These are phyloP conservation scores for Sordaria brevicollis DNA, from an alignment of 495 filamentous ascomycete species.

Conservation along the genomic window DNA sequence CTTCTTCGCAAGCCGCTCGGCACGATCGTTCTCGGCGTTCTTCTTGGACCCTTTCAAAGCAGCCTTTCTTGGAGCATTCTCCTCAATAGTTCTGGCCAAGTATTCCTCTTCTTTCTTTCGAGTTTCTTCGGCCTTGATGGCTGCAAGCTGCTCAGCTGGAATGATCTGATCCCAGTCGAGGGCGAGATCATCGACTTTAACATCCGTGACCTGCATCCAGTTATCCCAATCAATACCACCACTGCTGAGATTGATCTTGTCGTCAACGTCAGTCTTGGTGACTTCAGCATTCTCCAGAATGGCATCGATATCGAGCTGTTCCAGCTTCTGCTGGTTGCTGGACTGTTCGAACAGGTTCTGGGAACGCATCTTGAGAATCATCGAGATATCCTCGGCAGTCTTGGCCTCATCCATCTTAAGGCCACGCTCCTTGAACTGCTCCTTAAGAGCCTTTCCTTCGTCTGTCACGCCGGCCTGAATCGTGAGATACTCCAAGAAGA, in stretches of 20 bases:
- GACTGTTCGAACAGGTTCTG: slow-evolving; percentile 97
- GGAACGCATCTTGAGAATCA: slow-evolving; percentile 84
- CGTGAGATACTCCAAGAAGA: slow-evolving; percentile 95
- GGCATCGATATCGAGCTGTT: slow-evolving; percentile 96
- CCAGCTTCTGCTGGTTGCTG: slow-evolving; percentile 88
- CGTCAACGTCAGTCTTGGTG: slow-evolving; percentile 80
- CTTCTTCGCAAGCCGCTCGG: slow-evolving; percentile 88
- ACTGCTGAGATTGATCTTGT: slow-evolving; percentile 45
- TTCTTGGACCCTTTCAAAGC: slow-evolving; percentile 39
- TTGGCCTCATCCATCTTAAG: slow-evolving; percentile 60
- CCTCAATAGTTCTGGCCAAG: slow-evolving; percentile 70
- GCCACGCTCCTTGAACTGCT: slow-evolving; percentile 42
- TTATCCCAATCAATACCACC: slow-evolving; percentile 90
- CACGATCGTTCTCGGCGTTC: slow-evolving; percentile 61
- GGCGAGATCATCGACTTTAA: slow-evolving; percentile 80
- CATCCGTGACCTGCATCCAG: slow-evolving; percentile 87
- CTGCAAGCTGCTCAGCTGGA: slow-evolving; percentile 79
- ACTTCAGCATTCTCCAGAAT: slow-evolving; percentile 94
- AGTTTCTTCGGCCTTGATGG: slow-evolving; percentile 81
- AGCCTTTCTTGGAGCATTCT: slow-evolving; percentile 76
- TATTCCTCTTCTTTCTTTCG: slow-evolving; percentile 73
- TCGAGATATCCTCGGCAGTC: slow-evolving; percentile 81
- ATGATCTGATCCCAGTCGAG: slow-evolving; percentile 95
- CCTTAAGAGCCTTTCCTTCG: slow-evolving; percentile 67
- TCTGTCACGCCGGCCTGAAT: slow-evolving; percentile 96